A percentile compares a stretch with the other conserved stretches of the same genome.
phyloP scores from a whole-genome alignment of 306 rosid species.

The Cyclanthera cordifolia region DNA sequence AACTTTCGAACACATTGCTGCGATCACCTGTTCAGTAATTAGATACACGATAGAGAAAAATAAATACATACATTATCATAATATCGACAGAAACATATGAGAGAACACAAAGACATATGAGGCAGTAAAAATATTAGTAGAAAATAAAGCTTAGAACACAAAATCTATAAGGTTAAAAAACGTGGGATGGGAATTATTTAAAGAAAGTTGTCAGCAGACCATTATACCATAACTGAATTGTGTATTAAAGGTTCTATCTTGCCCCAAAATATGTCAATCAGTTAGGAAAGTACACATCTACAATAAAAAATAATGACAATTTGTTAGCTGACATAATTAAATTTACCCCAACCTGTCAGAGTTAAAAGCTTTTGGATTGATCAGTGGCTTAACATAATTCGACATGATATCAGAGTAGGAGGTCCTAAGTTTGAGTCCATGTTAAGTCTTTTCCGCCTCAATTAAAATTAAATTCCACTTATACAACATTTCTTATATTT shows the following conservation, averaged over 20 bases:
- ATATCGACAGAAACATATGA: background rate
- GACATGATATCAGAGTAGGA: too few species aligned
- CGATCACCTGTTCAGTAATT: conserved; percentile 55
- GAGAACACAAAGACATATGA: background rate
- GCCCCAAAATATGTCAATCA: background rate
- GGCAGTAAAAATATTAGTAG: background rate
- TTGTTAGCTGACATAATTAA: too few species aligned
- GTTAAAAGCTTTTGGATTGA: too few species aligned
- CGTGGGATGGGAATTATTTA: too few species aligned
- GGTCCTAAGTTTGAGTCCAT: too few species aligned
- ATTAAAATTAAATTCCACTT: too few species aligned
- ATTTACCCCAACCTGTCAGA: too few species aligned
- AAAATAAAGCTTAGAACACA: too few species aligned
- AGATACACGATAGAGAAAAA: conserved; percentile 15
- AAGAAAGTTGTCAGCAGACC: background rate
- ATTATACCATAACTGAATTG: background rate
- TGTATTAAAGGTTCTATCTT: background rate
- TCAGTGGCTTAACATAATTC: too few species aligned
- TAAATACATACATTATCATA: background rate
- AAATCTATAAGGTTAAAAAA: too few species aligned
- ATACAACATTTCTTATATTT: too few species aligned
- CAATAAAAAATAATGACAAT: background rate
- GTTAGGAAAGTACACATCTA: background rate
- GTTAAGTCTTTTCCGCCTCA: too few species aligned
- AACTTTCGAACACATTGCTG: conserved; percentile 96